Evolutionary conservation across 2,329 filamentous ascomycete genomes (phyloP), one percentile per base, ranked within the genome.

Genomic region (Fusarium nisikadoi): DNA sequence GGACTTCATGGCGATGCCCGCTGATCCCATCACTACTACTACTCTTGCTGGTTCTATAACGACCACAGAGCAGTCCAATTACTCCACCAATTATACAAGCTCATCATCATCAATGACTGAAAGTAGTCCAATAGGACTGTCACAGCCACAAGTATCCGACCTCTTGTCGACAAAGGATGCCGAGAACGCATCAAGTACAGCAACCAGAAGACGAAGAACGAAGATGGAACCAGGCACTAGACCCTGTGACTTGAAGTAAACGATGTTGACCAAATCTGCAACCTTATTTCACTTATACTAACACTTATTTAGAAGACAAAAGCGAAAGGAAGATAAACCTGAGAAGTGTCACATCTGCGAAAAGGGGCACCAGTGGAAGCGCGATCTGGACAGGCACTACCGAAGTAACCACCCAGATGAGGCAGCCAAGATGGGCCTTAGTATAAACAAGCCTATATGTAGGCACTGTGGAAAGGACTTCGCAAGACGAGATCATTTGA

Each of bases 171-270:
- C 41, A 9, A 11, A 12, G 8, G 12, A 9, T 25, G 25, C 14
- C n/a, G 8, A 53, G 8, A 27, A 12, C 16, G 8, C 27, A 23
- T 5, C 38, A 3, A 52, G 16, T 11, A n/a, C n/a, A 25, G 19
- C 8, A 16, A 25, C 42, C 14, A n/a, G n/a, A 29, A 47, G n/a
- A 42, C 50, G 41, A 38, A 57, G 31, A 33, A 36, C 50, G 6
- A 70, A 58, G 50, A 60, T 55, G 46, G 39, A 53, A 16, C 36
- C 19, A 1, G 68, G 68, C 8, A 59, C 31, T 6, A 69, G 62
- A 4, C 47, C 68, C 1, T 68, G 68, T 47, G 68, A 71, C 67
- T 19, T 64, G 19, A 71, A 47, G 68, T 64, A 39, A 38, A 33
- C 8, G 14, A 3, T n/a, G 33, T 8, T n/a, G 9, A 5, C 17